Evolutionary conservation across 768 basidiomycete species (phyloP), one percentile per base, ranked within the genome.

Genomic region (Tricholoma hemisulphureum): DNA sequence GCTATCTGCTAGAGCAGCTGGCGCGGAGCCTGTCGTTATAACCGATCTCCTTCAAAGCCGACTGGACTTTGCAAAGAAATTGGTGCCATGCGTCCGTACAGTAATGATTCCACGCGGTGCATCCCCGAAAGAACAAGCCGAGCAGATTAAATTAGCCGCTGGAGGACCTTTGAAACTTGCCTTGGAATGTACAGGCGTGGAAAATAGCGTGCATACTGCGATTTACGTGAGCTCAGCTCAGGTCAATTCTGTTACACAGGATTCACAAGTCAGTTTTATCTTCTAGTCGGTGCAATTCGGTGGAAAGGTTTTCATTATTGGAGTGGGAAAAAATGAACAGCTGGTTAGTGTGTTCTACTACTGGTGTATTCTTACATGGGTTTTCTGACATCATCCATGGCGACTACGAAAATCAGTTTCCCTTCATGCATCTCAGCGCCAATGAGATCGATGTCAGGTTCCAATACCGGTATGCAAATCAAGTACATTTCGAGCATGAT

Each of bases 391-490:
- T 18, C 32, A 45, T 26, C 39, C n/a, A n/a, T n/a, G n/a, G n/a
- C n/a, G n/a, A 34, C 16, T 34, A 51, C 50, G 8, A 16, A 29
- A n/a, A 49, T 41, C 34, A 82, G 82, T 87, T 88, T 73, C 86
- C 87, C 16, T 87, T 88, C 70, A 87, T 88, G 86, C 83, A 86
- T 62, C 76, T 88, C 35, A 85, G 83, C 60, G 85, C 83, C 28
- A 86, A 87, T 57, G 86, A 88, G 67, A 85, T 88, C 50, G 86
- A 88, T 60, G 76, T 88, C 55, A 78, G 78, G 58, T 86, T 88
- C 71, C 85, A 84, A 69, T 88, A 86, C 66, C 83, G 86, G 23
- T 88, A 88, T 60, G 82, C 83, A 23, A 87, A 85, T 64, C 85
- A 86, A 69, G 82, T 78, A 60, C 35, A 67, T 50, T 10, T 32